Evolutionary conservation across 2,329 filamentous ascomycete genomes (phyloP).

Genomic region (Rosellinia necatrix): DNA sequence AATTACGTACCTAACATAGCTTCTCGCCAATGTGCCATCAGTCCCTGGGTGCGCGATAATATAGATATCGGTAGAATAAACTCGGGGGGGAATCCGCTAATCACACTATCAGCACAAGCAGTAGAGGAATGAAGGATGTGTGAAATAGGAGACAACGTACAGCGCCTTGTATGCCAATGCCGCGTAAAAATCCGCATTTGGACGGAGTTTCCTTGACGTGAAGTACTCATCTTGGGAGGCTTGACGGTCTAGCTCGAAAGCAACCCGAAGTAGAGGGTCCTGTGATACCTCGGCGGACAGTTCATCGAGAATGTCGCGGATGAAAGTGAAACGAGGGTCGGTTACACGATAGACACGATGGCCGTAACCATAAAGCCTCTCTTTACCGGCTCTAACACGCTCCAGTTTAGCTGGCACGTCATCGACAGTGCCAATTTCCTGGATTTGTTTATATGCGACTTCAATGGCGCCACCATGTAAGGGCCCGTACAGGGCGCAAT

Average conservation of each 20-base stretch:
- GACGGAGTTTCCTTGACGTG: conserved; percentile 28
- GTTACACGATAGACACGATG: conserved; percentile 31
- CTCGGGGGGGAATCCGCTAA: conserved; percentile 25
- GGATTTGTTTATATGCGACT: conserved; percentile 30
- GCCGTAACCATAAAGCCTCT: conserved; percentile 31
- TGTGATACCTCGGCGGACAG: conserved; percentile 22
- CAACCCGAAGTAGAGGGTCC: conserved; percentile 27
- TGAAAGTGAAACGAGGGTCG: conserved; percentile 30
- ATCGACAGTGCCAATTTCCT: conserved; percentile 25
- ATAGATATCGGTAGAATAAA: conserved; percentile 32
- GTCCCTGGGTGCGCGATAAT: conserved; percentile 27
- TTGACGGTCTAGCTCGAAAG: conserved; percentile 27
- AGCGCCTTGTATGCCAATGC: conserved; percentile 31
- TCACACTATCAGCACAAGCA: conserved; percentile 4
- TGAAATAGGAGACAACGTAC: conserved; percentile 5
- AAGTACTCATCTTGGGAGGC: conserved; percentile 31
- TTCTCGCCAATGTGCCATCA: conserved; percentile 34
- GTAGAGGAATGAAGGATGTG: background rate
- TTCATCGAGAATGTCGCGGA: conserved; percentile 25
- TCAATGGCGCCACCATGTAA: conserved; percentile 33
- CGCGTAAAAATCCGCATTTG: conserved; percentile 30
- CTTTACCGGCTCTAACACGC: conserved; percentile 28
- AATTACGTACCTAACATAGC: conserved; percentile 22
- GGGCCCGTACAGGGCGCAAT: conserved; percentile 27
- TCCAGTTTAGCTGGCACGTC: conserved; percentile 26